These are phyloP conservation scores for Aspergillus ochraceus DNA, from an alignment of 2,329 filamentous ascomycete species.

Conservation along the genomic window DNA sequence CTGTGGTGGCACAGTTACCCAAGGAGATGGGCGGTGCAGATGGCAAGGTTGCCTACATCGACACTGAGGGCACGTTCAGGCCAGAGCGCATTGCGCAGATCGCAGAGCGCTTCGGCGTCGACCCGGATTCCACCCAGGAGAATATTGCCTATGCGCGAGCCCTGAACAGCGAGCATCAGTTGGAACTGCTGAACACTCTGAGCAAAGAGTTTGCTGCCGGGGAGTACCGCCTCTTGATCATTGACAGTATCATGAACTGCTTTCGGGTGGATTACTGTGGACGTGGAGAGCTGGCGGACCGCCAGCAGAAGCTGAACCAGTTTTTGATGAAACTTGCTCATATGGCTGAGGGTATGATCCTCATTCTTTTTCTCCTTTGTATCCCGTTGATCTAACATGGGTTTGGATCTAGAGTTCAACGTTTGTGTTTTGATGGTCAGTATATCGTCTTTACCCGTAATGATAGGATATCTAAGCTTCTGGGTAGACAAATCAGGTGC, in stretches of 20 bases:
- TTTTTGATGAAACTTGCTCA: constrained; percentile 64
- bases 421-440: constrained; percentile 62
- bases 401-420: constrained; percentile 58
- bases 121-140: constrained; percentile 60
- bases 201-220: constrained; percentile 62
- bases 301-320: constrained; percentile 67
- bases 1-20: constrained; percentile 59
- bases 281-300: constrained; percentile 66
- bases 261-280: constrained; percentile 68
- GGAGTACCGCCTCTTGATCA: constrained; percentile 65
- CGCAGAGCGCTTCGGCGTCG: constrained; percentile 64
- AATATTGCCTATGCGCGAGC: constrained; percentile 68
- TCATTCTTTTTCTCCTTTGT: not conserved
- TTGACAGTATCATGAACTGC: constrained; percentile 70
- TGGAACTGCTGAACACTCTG: constrained; percentile 63
- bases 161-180: constrained; percentile 65
- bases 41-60: constrained; percentile 69
- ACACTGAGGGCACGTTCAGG: constrained; percentile 66
- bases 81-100: constrained; percentile 68
- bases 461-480: not conserved
- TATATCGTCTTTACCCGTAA: not conserved
- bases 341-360: constrained; percentile 59
- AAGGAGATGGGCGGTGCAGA: constrained; percentile 64
- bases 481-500: constrained; percentile 66
- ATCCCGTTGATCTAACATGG: constrained; percentile 8